Conservation (phyloP, 2,329 filamentous ascomycete species). For the Penicillium verrucosum region DNA sequence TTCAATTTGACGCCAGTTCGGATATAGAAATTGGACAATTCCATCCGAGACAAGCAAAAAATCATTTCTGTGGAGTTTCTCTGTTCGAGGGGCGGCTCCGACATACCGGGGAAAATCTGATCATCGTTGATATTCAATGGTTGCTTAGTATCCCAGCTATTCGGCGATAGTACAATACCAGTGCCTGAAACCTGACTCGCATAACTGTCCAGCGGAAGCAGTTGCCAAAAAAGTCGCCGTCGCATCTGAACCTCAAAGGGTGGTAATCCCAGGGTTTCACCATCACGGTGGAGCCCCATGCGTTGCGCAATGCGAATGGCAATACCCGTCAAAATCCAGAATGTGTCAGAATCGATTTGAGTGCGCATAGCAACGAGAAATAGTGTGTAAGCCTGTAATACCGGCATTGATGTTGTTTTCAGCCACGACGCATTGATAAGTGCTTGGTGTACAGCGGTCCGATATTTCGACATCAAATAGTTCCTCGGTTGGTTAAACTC, state of each 20-base stretch:
- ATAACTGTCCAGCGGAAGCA: slow-evolving; percentile 23
- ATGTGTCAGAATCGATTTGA: slow-evolving; percentile 45
- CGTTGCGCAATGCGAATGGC: slow-evolving; percentile 46
- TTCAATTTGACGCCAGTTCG: slow-evolving; percentile 13
- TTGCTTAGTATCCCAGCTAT: slow-evolving; percentile 19
- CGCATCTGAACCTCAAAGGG: slow-evolving; percentile 45
- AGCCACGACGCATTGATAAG: slow-evolving; percentile 19
- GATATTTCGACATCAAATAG: slow-evolving; percentile 11
- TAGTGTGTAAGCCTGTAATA: slow-evolving; percentile 18
- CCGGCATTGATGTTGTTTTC: slow-evolving; percentile 13
- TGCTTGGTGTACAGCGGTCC: slow-evolving; percentile 5
- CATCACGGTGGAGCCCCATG: slow-evolving; percentile 49
- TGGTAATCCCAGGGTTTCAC: slow-evolving; percentile 41
- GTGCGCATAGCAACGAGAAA: slow-evolving; percentile 29
- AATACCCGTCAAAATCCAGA: slow-evolving; percentile 52
- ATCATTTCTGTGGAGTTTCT: slow-evolving; percentile 46
- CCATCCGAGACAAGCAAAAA: slow-evolving; percentile 27
- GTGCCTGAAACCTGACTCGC: slow-evolving; percentile 31
- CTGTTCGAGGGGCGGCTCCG: slow-evolving; percentile 37
- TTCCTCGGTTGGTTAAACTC: neutral
- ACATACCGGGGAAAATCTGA: slow-evolving; percentile 41
- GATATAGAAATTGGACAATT: slow-evolving; percentile 27
- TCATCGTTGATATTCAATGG: slow-evolving; percentile 43
- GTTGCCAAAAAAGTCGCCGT: slow-evolving; percentile 26
- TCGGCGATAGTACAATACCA: slow-evolving; percentile 8